Conservation (phyloP, 2,329 filamentous ascomycete species). For the Epichloe typhina region DNA sequence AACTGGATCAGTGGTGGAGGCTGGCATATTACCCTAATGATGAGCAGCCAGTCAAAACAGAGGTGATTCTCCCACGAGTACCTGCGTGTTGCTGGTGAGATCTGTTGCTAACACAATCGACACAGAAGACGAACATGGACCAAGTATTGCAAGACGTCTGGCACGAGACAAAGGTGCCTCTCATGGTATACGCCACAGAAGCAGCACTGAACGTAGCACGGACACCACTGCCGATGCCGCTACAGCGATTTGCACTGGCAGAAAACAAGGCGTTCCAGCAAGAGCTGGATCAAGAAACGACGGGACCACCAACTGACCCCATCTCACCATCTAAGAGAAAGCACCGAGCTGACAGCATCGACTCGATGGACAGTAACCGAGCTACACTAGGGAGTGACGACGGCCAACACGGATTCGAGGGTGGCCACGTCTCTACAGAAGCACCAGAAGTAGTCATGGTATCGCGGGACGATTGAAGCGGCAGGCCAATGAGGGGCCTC, state of each 20-base stretch:
- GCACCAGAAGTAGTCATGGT: neutral
- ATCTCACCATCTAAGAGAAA: constrained; percentile 33
- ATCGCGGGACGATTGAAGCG: constrained; percentile 6
- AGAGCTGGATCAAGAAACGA: constrained; percentile 30
- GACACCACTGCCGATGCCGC: constrained; percentile 23
- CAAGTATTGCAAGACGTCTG: constrained; percentile 32
- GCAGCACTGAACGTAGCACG: constrained; percentile 25
- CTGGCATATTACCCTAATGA: constrained; percentile 29
- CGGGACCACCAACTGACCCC: constrained; percentile 19
- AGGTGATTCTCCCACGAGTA: constrained; percentile 25
- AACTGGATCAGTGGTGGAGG: constrained; percentile 43
- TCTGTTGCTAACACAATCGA: neutral
- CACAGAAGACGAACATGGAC: constrained; percentile 36
- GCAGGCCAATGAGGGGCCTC: neutral
- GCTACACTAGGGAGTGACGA: constrained; percentile 31
- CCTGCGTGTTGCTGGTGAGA: neutral
- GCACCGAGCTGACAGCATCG: constrained; percentile 30
- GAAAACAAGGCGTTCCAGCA: constrained; percentile 40
- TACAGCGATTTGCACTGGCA: constrained; percentile 33
- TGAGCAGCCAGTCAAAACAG: constrained; percentile 30
- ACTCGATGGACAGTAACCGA: constrained; percentile 33
- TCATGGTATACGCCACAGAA: constrained; percentile 42
- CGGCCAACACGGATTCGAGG: constrained; percentile 14
- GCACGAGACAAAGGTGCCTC: constrained; percentile 31
- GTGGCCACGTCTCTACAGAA: constrained; percentile 10